Evolutionary conservation across 768 basidiomycete genomes (phyloP).

Genomic region (Tephrocybe sp.): DNA sequence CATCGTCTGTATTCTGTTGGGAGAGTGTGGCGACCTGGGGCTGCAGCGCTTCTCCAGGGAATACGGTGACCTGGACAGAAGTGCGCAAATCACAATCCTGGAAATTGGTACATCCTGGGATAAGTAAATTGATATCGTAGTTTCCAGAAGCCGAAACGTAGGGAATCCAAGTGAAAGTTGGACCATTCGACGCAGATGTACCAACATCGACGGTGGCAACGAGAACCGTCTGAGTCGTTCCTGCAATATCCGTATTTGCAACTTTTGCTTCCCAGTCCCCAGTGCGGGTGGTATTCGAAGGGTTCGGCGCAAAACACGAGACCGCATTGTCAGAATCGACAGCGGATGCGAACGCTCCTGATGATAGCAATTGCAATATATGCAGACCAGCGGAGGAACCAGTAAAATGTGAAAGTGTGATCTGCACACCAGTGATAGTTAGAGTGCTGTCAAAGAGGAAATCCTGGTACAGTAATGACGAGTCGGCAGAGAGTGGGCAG

Average conservation of each 20-base stretch:
- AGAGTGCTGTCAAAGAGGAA: conserved; percentile 73
- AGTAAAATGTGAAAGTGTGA: conserved; percentile 75
- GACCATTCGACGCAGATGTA: conserved; percentile 58
- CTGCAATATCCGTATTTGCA: conserved; percentile 74
- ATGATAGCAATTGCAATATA: conserved; percentile 88
- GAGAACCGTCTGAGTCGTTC: conserved; percentile 75
- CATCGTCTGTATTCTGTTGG: conserved; percentile 69
- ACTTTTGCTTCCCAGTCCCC: conserved; percentile 70
- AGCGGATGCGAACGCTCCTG: conserved; percentile 88
- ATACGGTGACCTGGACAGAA: conserved; percentile 78
- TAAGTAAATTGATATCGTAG: conserved; percentile 81
- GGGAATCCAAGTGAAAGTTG: conserved; percentile 87
- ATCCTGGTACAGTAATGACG: conserved; percentile 85
- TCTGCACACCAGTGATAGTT: conserved; percentile 85
- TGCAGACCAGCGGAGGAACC: conserved; percentile 84
- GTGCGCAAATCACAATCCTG: conserved; percentile 83
- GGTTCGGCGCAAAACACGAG: conserved; percentile 77
- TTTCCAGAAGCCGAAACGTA: conserved; percentile 88
- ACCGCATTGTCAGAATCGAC: conserved; percentile 54
- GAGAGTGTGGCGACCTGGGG: conserved; percentile 72
- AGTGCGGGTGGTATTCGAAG: conserved; percentile 67
- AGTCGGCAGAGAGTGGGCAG: conserved; percentile 81
- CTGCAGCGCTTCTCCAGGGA: conserved; percentile 66
- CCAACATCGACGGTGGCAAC: conserved; percentile 67
- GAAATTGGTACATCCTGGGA: conserved; percentile 84